phyloP scores from a whole-genome alignment of 164 flowering plant genomes.

The Platanus orientalis region DNA sequence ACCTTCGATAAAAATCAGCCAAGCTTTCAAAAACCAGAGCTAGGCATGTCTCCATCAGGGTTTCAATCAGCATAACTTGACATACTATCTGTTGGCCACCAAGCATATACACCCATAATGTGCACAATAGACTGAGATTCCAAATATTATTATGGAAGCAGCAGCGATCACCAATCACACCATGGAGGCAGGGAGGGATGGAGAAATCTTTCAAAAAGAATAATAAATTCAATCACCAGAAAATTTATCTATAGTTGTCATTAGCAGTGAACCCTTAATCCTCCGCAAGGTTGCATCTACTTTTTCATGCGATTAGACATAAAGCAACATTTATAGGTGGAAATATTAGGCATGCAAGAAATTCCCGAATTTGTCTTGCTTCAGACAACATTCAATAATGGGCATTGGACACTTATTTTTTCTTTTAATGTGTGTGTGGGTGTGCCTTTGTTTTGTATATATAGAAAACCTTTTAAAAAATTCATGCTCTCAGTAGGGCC shows the following conservation, averaged over 20 bases:
- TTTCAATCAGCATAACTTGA: slow-evolving; percentile 41
- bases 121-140: slow-evolving; percentile 37
- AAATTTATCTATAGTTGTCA: slow-evolving; percentile 24
- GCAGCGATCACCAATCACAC: slow-evolving; percentile 22
- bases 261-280: slow-evolving; percentile 23
- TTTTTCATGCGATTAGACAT: slow-evolving; percentile 22
- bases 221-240: slow-evolving; percentile 35
- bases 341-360: slow-evolving; percentile 17
- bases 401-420: slow-evolving; percentile 4
- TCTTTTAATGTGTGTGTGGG: too few relatives aligned
- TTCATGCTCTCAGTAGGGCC: too few relatives aligned
- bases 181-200: slow-evolving; percentile 12
- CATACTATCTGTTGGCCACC: slow-evolving; percentile 35
- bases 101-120: slow-evolving; percentile 31
- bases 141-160: slow-evolving; percentile 29
- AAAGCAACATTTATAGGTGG: slow-evolving; percentile 14
- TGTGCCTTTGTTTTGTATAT: too few relatives aligned
- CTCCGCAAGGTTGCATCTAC: slow-evolving; percentile 23
- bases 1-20: slow-evolving; percentile 25
- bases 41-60: slow-evolving; percentile 37
- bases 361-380: slow-evolving; percentile 19
- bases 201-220: slow-evolving; percentile 23
- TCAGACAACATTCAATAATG: slow-evolving; percentile 17
- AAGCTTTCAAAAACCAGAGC: slow-evolving; percentile 17
- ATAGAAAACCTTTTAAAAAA: too few relatives aligned